These are phyloP conservation scores for Cardiospermum halicacabum DNA, from an alignment of 345 rosid species.

Conservation along the genomic window DNA sequence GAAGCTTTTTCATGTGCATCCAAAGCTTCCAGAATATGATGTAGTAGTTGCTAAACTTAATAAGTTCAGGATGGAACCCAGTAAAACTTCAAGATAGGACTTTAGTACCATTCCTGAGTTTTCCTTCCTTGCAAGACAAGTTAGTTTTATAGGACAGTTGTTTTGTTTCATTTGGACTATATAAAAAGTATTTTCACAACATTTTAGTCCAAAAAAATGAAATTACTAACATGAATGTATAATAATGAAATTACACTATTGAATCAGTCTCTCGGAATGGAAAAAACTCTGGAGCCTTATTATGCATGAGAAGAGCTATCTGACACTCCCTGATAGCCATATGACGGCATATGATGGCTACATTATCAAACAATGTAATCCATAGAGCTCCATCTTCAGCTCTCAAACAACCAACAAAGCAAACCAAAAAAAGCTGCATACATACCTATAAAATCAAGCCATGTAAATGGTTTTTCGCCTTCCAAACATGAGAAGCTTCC, in stretches of 20 bases:
- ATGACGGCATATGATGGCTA: neutral
- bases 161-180: neutral
- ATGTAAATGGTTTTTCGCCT: slow-evolving; percentile 36
- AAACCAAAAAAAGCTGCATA: slow-evolving; percentile 12
- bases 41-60: slow-evolving; percentile 9
- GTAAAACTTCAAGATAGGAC: too few relatives aligned
- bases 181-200: too few relatives aligned
- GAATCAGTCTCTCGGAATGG: slow-evolving; percentile 12
- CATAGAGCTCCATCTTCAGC: slow-evolving; percentile 1
- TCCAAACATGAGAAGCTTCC: slow-evolving; percentile 88
- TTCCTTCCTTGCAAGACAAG: neutral
- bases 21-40: slow-evolving; percentile 22
- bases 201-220: too few relatives aligned
- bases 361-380: neutral
- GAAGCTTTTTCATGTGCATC: slow-evolving; percentile 18
- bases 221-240: neutral
- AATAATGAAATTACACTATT: slow-evolving; percentile 14
- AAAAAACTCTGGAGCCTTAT: slow-evolving; percentile 37
- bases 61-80: slow-evolving; percentile 9
- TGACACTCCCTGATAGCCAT: slow-evolving; percentile 1
- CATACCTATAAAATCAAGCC: slow-evolving; percentile 12
- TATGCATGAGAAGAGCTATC: slow-evolving; percentile 14
- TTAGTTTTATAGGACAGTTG: neutral
- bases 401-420: slow-evolving; percentile 10
- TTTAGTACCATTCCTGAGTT: neutral